A percentile compares a stretch with the other conserved stretches of the same genome.
phyloP scores from a whole-genome alignment of 495 filamentous ascomycete genomes.

The Penicillium goetzii region DNA sequence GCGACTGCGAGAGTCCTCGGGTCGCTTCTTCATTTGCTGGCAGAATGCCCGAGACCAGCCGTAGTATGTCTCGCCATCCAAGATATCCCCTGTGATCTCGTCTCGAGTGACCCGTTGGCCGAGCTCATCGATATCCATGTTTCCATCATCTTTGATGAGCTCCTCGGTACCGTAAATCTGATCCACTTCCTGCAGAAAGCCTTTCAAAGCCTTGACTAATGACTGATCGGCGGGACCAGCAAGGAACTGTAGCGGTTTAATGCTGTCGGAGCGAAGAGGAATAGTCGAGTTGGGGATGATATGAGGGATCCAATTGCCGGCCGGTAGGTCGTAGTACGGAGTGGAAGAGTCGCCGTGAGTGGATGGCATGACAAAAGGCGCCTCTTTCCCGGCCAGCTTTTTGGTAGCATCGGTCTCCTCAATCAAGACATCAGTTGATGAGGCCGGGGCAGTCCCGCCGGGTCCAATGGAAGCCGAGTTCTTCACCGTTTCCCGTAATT shows the following conservation, averaged over 20 bases:
- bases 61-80: constrained; percentile 75
- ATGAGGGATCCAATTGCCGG: constrained; percentile 77
- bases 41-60: constrained; percentile 85
- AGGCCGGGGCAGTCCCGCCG: constrained; percentile 16
- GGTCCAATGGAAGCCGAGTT: constrained; percentile 41
- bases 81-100: constrained; percentile 61
- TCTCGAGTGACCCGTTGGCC: constrained; percentile 69
- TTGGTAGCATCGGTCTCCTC: constrained; percentile 26
- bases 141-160: constrained; percentile 41
- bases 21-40: constrained; percentile 73
- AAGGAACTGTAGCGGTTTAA: constrained; percentile 74
- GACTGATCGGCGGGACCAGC: constrained; percentile 71
- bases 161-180: constrained; percentile 56
- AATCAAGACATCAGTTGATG: constrained; percentile 33
- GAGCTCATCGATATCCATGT: constrained; percentile 70
- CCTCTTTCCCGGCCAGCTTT: constrained; percentile 50
- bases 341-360: constrained; percentile 76
- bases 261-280: constrained; percentile 70
- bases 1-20: constrained; percentile 29
- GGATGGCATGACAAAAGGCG: constrained; percentile 71
- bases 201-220: constrained; percentile 68
- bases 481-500: constrained; percentile 61
- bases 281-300: constrained; percentile 74
- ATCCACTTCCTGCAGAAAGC: constrained; percentile 69
- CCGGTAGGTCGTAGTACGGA: constrained; percentile 84